phyloP scores from a whole-genome alignment of 1,139 yeast genomes.

The Insectozyma bohioensis region DNA sequence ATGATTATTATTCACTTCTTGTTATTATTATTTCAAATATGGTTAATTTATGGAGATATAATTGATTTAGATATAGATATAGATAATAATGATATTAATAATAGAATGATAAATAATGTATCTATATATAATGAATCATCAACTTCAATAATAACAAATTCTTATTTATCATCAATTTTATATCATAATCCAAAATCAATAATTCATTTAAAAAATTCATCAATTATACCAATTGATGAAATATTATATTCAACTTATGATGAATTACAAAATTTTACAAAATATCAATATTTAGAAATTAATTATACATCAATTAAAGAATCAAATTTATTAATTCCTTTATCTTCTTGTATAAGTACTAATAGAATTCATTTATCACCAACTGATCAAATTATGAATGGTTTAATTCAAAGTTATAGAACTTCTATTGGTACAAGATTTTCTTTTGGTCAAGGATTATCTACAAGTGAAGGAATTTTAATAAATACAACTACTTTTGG shows the following conservation, averaged over 20 bases:
- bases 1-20: too few relatives aligned
- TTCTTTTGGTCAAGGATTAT: constrained; percentile 2
- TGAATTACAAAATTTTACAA: background rate
- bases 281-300: constrained; percentile 6
- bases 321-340: constrained; percentile 4
- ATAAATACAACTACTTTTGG: constrained; percentile 5
- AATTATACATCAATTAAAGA: background rate
- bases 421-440: constrained; percentile 4
- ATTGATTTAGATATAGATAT: too few relatives aligned
- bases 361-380: constrained; percentile 2
- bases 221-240: constrained; percentile 9
- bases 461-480: constrained; percentile 5
- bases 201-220: background rate
- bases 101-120: too few relatives aligned
- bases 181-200: constrained; percentile 2
- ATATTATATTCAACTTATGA: constrained; percentile 1
- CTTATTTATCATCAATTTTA: too few relatives aligned
- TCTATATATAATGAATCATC: too few relatives aligned
- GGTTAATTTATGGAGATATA: too few relatives aligned
- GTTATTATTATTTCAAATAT: too few relatives aligned
- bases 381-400: too few relatives aligned
- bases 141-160: too few relatives aligned
- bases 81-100: too few relatives aligned
- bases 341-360: constrained; percentile 8
- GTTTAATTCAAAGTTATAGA: too few relatives aligned